Evolutionary conservation across 2,329 filamentous ascomycete genomes (phyloP).

Genomic region (Fusarium palustre): DNA sequence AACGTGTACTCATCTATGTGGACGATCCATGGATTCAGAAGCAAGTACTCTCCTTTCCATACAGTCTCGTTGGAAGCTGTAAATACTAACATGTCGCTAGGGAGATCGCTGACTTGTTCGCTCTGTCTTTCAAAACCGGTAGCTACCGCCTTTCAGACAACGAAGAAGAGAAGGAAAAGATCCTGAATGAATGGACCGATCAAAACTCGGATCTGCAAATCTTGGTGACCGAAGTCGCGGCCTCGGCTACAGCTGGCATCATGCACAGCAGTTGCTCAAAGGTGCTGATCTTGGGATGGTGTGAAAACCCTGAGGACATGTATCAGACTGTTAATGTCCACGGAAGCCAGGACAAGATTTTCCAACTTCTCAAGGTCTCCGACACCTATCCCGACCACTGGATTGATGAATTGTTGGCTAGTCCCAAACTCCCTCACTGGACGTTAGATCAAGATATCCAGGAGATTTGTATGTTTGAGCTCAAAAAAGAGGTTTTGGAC

Average conservation of each 20-base stretch:
- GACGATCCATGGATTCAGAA: neutral
- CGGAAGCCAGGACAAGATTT: no score
- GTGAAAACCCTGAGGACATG: no score
- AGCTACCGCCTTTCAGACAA: neutral
- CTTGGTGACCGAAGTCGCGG: neutral
- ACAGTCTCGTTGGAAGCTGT: no score
- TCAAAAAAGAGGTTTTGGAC: no score
- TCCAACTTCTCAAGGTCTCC: no score
- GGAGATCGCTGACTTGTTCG: neutral
- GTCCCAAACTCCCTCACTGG: no score
- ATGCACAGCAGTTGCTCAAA: no score
- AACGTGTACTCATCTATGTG: neutral
- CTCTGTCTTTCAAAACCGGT: neutral
- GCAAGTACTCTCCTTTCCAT: neutral
- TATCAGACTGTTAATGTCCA: no score
- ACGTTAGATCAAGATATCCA: no score
- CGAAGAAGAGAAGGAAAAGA: neutral
- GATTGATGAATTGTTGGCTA: no score
- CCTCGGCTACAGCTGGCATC: neutral
- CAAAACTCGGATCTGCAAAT: neutral
- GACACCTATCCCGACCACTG: no score
- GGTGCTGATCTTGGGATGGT: conserved; percentile 47
- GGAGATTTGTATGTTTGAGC: no score
- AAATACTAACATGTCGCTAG: rapidly evolving
- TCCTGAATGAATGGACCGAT: neutral